phyloP scores from a whole-genome alignment of 768 basidiomycete species.

The Hygrophorus russula region DNA sequence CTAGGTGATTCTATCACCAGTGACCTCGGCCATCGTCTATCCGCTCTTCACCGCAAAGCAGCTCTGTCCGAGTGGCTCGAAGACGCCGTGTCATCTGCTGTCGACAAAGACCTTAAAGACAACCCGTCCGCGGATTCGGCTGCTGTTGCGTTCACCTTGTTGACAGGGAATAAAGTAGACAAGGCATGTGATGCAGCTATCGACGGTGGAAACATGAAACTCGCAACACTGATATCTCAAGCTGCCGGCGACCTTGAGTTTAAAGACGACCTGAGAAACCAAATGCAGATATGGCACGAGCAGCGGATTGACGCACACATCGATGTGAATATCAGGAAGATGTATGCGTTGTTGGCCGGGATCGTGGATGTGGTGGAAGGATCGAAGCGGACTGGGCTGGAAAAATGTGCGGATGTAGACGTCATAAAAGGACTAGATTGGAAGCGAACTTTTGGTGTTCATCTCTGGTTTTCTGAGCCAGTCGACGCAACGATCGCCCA shows the following conservation, averaged over 20 bases:
- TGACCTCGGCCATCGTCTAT: slow-evolving; percentile 52
- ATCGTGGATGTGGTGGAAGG: slow-evolving; percentile 46
- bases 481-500: slow-evolving; percentile 62
- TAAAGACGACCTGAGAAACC: slow-evolving; percentile 58
- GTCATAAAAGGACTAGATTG: slow-evolving; percentile 76
- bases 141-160: slow-evolving; percentile 55
- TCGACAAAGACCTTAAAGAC: slow-evolving; percentile 62
- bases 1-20: slow-evolving; percentile 42
- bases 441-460: slow-evolving; percentile 87
- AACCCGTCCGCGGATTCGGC: slow-evolving; percentile 32
- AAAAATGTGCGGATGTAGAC: slow-evolving; percentile 43
- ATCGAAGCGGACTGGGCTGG: slow-evolving; percentile 36
- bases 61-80: slow-evolving; percentile 82
- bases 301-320: slow-evolving; percentile 65
- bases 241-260: slow-evolving; percentile 70
- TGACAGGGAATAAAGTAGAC: slow-evolving; percentile 84
- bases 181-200: slow-evolving; percentile 67
- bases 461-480: slow-evolving; percentile 78
- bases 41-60: slow-evolving; percentile 58
- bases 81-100: slow-evolving; percentile 50
- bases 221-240: slow-evolving; percentile 85
- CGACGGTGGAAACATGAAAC: slow-evolving; percentile 67
- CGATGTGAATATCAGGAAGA: slow-evolving; percentile 53
- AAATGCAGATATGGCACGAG: slow-evolving; percentile 75
- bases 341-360: slow-evolving; percentile 81